These are phyloP conservation scores for Starmerella bombicola DNA, from an alignment of 805 yeast genomes.

Conservation along the genomic window DNA sequence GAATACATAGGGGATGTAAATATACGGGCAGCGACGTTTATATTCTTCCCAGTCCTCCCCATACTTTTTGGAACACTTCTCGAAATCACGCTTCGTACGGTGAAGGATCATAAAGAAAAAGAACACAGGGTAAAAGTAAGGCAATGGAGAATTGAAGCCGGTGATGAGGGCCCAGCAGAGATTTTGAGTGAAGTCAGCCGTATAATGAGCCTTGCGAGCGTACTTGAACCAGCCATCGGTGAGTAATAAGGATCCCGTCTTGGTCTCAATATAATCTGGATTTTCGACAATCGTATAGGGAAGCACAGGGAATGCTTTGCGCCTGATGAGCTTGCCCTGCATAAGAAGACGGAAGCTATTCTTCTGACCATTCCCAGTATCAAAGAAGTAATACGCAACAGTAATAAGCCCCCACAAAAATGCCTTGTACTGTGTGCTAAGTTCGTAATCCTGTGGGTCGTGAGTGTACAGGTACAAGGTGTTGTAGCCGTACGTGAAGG, in stretches of 20 bases:
- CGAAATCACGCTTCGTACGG: constrained; percentile 77
- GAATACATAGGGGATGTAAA: constrained; percentile 78
- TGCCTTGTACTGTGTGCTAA: constrained; percentile 52
- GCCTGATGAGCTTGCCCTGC: constrained; percentile 62
- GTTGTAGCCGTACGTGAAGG: constrained; percentile 93
- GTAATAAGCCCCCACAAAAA: constrained; percentile 45
- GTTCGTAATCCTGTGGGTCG: constrained; percentile 67
- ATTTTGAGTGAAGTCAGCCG: constrained; percentile 84
- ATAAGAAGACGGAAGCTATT: constrained; percentile 65
- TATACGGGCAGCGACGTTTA: constrained; percentile 75
- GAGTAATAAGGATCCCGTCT: constrained; percentile 69
- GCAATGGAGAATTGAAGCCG: constrained; percentile 78
- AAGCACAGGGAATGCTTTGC: constrained; percentile 88
- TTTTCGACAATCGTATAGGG: constrained; percentile 72
- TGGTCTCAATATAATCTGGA: constrained; percentile 76
- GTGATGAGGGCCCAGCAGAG: constrained; percentile 85
- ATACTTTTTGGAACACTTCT: constrained; percentile 74
- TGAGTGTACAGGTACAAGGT: constrained; percentile 73
- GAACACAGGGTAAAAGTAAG: constrained; percentile 92
- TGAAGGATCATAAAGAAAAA: constrained; percentile 79
- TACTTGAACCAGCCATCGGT: constrained; percentile 91
- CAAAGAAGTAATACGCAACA: constrained; percentile 80
- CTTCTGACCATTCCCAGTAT: constrained; percentile 90
- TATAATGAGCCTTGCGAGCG: constrained; percentile 90
- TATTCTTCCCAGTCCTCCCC: constrained; percentile 91